phyloP scores from a whole-genome alignment of 2,329 filamentous ascomycete species.

The Talaromyces verruculosus region DNA sequence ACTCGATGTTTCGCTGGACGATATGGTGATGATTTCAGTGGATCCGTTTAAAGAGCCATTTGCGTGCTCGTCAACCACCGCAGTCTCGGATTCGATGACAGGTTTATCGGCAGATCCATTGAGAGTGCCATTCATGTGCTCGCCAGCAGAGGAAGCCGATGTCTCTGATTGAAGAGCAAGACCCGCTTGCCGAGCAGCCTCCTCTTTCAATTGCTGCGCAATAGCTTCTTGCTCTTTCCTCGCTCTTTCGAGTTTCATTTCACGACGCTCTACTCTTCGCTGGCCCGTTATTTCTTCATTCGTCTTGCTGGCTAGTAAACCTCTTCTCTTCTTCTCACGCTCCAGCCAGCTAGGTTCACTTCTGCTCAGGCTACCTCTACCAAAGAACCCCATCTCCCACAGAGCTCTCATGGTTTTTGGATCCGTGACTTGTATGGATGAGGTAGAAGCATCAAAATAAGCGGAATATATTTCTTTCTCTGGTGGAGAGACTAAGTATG shows the following conservation, averaged over 20 bases:
- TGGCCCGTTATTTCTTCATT: conserved; percentile 78
- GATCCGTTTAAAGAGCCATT: conserved; percentile 8
- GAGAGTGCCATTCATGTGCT: not conserved
- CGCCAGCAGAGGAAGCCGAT: conserved; percentile 22
- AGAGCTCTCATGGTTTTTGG: conserved; percentile 71
- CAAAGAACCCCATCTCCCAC: conserved; percentile 98
- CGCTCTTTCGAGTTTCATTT: conserved; percentile 90
- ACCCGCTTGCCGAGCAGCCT: conserved; percentile 39
- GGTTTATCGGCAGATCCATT: conserved; percentile 18
- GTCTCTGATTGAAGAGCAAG: conserved; percentile 7
- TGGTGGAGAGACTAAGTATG: conserved; percentile 65
- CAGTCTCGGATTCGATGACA: not conserved
- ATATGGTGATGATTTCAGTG: conserved; percentile 22
- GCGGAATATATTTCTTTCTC: conserved; percentile 66
- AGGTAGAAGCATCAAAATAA: conserved; percentile 76
- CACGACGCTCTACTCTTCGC: conserved; percentile 74
- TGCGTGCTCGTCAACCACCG: conserved; percentile 4
- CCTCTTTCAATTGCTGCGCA: conserved; percentile 64
- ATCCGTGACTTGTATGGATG: conserved; percentile 81
- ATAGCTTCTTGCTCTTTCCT: conserved; percentile 81
- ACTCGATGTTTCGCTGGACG: conserved; percentile 17
- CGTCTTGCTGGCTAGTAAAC: conserved; percentile 64
- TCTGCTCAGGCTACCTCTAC: conserved; percentile 87
- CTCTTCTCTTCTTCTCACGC: conserved; percentile 71
- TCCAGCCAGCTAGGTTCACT: conserved; percentile 94